These are phyloP conservation scores for Cordyceps cateniannulata DNA, from an alignment of 2,329 filamentous ascomycete species.

Conservation along the genomic window DNA sequence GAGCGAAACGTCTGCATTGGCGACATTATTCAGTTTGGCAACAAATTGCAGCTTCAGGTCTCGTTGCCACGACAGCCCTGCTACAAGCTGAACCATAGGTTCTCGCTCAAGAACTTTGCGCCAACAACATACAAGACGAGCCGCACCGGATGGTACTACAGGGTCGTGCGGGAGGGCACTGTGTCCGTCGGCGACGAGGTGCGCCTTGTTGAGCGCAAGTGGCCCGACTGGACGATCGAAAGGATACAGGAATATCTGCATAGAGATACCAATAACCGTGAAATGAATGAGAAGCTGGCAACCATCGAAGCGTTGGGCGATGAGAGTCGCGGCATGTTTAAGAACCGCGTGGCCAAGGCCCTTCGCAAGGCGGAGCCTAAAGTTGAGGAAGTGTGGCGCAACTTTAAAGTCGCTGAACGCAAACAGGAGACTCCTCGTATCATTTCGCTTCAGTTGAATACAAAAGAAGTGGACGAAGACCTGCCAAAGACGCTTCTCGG, in stretches of 20 bases:
- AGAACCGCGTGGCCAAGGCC: slow-evolving; percentile 43
- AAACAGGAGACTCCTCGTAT: slow-evolving; percentile 44
- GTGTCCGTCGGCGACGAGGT: slow-evolving; percentile 53
- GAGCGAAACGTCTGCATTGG: slow-evolving; percentile 61
- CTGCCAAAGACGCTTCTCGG: slow-evolving; percentile 31
- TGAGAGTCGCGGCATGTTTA: slow-evolving; percentile 43
- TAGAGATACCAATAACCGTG: slow-evolving; percentile 42
- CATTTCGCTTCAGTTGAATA: slow-evolving; percentile 46
- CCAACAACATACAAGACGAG: slow-evolving; percentile 48
- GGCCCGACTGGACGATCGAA: slow-evolving; percentile 57
- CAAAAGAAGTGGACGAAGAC: slow-evolving; percentile 24
- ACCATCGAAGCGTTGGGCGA: slow-evolving; percentile 43
- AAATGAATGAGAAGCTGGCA: slow-evolving; percentile 46
- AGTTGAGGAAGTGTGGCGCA: slow-evolving; percentile 33
- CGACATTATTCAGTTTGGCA: slow-evolving; percentile 48
- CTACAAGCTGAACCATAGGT: slow-evolving; percentile 64
- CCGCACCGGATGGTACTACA: slow-evolving; percentile 61
- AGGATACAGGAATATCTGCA: slow-evolving; percentile 57
- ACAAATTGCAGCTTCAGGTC: slow-evolving; percentile 49
- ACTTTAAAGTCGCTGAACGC: slow-evolving; percentile 44
- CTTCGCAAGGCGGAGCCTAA: slow-evolving; percentile 23
- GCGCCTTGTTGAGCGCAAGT: slow-evolving; percentile 44
- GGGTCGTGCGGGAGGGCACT: slow-evolving; percentile 48
- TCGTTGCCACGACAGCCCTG: slow-evolving; percentile 58
- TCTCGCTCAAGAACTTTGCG: slow-evolving; percentile 56